A percentile compares a stretch with the other conserved stretches of the same genome.
These are phyloP conservation scores for Pugionium dolabratum DNA, from an alignment of 345 rosid species.

Conservation along the genomic window DNA sequence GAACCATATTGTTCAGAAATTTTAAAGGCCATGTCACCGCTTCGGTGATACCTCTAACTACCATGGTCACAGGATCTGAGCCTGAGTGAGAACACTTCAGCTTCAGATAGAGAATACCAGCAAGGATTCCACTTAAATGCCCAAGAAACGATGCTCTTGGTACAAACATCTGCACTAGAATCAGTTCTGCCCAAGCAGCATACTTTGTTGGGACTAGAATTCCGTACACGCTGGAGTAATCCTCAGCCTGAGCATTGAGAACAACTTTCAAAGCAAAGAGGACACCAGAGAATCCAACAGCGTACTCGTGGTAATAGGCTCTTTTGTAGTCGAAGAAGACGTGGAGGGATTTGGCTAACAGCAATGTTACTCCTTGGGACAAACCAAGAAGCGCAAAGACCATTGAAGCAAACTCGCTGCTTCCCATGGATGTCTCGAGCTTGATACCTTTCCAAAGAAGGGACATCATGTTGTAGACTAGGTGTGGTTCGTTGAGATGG, in stretches of 20 bases:
- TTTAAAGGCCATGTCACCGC: conserved; percentile 64
- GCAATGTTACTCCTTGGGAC: conserved; percentile 85
- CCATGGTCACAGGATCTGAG: conserved; percentile 53
- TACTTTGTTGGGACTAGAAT: conserved; percentile 66
- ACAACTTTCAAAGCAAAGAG: conserved; percentile 96
- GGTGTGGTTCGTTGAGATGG: conserved; percentile 81
- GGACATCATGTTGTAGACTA: conserved; percentile 88
- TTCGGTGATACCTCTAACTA: conserved; percentile 47
- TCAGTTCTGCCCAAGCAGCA: conserved; percentile 95
- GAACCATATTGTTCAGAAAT: conserved; percentile 45
- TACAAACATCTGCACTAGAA: conserved; percentile 85
- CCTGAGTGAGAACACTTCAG: conserved; percentile 59
- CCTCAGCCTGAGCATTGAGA: conserved; percentile 70
- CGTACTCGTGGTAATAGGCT: conserved; percentile 66
- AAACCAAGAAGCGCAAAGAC: conserved; percentile 63
- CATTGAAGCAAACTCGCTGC: conserved; percentile 80
- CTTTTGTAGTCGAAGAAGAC: conserved; percentile 56
- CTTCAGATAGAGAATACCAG: conserved; percentile 76
- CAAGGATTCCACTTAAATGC: conserved; percentile 94
- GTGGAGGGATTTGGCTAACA: conserved; percentile 69
- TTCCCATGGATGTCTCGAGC: conserved; percentile 88
- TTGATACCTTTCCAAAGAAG: conserved; percentile 93
- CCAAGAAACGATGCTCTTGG: conserved; percentile 91
- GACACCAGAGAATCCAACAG: conserved; percentile 90
- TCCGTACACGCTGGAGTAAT: conserved; percentile 63